These are phyloP conservation scores for Ceriops zippeliana DNA, from an alignment of 345 rosid species.

Conservation along the genomic window DNA sequence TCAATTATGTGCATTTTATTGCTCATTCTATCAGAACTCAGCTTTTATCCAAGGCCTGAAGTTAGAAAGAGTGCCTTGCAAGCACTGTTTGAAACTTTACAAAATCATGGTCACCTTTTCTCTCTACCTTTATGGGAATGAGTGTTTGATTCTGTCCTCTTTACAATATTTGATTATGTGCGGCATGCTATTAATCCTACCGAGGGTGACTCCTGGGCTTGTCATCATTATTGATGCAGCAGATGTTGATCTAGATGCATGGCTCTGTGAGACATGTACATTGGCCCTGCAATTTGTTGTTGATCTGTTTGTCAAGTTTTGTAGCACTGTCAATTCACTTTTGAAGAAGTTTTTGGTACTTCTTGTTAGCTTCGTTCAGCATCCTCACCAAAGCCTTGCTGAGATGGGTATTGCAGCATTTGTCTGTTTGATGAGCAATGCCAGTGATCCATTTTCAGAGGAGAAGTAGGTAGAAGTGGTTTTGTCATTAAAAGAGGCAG, in stretches of 20 bases:
- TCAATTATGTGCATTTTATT: background rate
- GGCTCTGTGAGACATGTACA: constrained; percentile 98
- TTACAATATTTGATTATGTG: constrained; percentile 95
- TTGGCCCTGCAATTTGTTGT: constrained; percentile 94
- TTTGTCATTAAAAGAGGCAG: constrained; percentile 76
- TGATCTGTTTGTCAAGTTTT: constrained; percentile 96
- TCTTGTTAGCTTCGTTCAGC: constrained; percentile 83
- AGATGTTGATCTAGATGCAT: constrained; percentile 93
- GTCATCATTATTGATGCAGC: constrained; percentile 51
- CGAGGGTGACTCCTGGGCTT: constrained; percentile 57
- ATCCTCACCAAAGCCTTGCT: constrained; percentile 99
- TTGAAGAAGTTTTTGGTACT: constrained; percentile 71
- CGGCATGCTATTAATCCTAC: constrained; percentile 97
- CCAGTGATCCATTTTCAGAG: constrained; percentile 79
- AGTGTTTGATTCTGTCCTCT: constrained; percentile 80
- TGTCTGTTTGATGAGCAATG: constrained; percentile 95
- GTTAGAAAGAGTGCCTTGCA: constrained; percentile 93
- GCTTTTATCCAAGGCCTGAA: constrained; percentile 97
- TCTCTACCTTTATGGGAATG: constrained; percentile 81
- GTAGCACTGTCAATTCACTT: constrained; percentile 87
- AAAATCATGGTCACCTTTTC: constrained; percentile 90
- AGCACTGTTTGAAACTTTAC: constrained; percentile 78
- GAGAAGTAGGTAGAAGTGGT: constrained; percentile 95
- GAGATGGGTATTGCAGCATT: constrained; percentile 97
- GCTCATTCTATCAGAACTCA: constrained; percentile 89